phyloP scores from a whole-genome alignment of 1,284 basidiomycete species.

The Taiwanofungus camphoratus region DNA sequence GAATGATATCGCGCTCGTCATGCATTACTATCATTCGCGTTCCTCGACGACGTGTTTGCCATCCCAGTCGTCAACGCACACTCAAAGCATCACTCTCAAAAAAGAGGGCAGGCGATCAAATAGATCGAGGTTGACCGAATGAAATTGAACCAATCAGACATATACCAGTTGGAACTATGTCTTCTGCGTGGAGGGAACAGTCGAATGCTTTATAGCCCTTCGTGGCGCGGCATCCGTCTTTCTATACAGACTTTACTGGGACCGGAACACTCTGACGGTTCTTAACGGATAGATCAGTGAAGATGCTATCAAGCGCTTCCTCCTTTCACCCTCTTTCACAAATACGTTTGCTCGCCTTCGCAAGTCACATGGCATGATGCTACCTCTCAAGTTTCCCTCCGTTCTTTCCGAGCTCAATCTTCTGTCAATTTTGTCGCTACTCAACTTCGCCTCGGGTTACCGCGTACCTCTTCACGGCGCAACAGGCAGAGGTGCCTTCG shows the following conservation, averaged over 20 bases:
- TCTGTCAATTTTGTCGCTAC: slow-evolving; percentile 62
- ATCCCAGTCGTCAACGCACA: too few species aligned
- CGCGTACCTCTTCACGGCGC: slow-evolving; percentile 63
- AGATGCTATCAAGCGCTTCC: slow-evolving; percentile 50
- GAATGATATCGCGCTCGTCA: too few species aligned
- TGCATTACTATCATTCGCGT: too few species aligned
- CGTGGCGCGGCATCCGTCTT: background rate
- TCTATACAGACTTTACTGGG: background rate
- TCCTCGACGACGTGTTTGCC: too few species aligned
- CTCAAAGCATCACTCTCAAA: too few species aligned
- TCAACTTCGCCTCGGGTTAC: slow-evolving; percentile 81
- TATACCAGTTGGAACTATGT: too few species aligned
- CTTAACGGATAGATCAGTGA: slow-evolving; percentile 41
- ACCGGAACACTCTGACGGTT: background rate
- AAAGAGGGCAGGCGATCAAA: too few species aligned
- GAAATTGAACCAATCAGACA: too few species aligned
- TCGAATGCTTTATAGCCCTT: background rate
- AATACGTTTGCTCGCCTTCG: slow-evolving; percentile 59
- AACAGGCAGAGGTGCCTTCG: slow-evolving; percentile 73
- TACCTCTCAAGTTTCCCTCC: slow-evolving; percentile 74
- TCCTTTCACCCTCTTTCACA: slow-evolving; percentile 60
- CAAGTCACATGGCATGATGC: slow-evolving; percentile 55
- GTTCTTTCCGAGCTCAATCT: slow-evolving; percentile 68
- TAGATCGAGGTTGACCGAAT: too few species aligned
- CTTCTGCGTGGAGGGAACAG: background rate